Conservation (phyloP, 345 rosid genomes). For the Streptanthus diversifolius region DNA sequence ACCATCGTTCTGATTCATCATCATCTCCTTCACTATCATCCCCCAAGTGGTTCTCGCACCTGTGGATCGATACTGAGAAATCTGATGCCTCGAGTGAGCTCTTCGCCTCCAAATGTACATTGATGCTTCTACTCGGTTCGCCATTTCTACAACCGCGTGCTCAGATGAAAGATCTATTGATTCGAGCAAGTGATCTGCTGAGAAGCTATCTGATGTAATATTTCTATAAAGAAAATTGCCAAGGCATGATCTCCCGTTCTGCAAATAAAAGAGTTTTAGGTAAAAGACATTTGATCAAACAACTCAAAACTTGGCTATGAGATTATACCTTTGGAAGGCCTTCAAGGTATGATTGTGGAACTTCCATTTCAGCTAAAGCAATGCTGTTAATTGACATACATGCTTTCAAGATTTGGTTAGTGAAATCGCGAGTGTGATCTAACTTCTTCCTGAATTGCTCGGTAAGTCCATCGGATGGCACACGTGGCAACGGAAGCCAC, state of each 20-base stretch:
- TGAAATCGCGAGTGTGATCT: constrained; percentile 69
- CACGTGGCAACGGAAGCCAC: constrained; percentile 99
- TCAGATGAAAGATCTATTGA: constrained; percentile 88
- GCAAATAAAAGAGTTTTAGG: constrained; percentile 19
- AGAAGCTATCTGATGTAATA: constrained; percentile 76
- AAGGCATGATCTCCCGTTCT: constrained; percentile 85
- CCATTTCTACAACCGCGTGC: constrained; percentile 74
- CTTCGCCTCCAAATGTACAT: constrained; percentile 75
- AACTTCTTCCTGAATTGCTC: constrained; percentile 72
- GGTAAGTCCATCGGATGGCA: constrained; percentile 70
- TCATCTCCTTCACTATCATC: constrained; percentile 80
- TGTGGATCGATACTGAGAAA: constrained; percentile 52
- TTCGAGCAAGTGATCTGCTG: constrained; percentile 73
- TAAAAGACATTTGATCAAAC: neutral
- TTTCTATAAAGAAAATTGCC: constrained; percentile 82
- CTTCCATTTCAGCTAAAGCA: constrained; percentile 82
- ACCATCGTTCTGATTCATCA: constrained; percentile 68
- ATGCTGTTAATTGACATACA: constrained; percentile 86
- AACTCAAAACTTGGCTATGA: neutral
- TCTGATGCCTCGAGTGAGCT: constrained; percentile 53
- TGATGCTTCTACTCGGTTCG: constrained; percentile 79
- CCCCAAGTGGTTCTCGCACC: constrained; percentile 76
- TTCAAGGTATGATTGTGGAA: constrained; percentile 77
- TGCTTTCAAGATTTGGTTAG: constrained; percentile 91
- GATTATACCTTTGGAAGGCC: constrained; percentile 77